These are phyloP conservation scores for Talaromyces rugulosus DNA, from an alignment of 2,329 filamentous ascomycete species.

Conservation along the genomic window DNA sequence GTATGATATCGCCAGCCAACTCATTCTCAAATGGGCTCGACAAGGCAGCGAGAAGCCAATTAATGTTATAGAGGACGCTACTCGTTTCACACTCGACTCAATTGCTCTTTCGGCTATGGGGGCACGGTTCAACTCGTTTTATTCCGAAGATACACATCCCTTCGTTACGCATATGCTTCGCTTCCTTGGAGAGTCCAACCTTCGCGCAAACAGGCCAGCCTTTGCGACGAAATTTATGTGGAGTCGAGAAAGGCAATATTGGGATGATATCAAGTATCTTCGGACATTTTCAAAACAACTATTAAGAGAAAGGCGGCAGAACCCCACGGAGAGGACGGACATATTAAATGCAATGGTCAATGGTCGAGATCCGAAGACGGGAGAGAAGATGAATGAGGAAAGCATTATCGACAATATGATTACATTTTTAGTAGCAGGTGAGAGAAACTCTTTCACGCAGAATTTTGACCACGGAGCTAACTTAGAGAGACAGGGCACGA, in stretches of 20 bases:
- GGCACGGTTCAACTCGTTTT: too few relatives aligned
- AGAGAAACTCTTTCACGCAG: too few relatives aligned
- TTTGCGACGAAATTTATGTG: too few relatives aligned
- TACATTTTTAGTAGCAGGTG: slow-evolving; percentile 60
- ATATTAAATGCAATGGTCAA: slow-evolving; percentile 64
- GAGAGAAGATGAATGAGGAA: slow-evolving; percentile 55
- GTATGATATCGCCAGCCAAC: slow-evolving; percentile 20
- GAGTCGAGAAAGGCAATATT: too few relatives aligned
- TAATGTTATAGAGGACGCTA: slow-evolving; percentile 59
- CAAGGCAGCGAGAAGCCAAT: slow-evolving; percentile 51
- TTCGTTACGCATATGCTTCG: too few relatives aligned
- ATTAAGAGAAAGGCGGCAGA: slow-evolving; percentile 33
- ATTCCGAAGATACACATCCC: too few relatives aligned
- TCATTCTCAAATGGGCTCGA: slow-evolving; percentile 27
- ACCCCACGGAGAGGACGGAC: slow-evolving; percentile 51
- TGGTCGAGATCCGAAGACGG: slow-evolving; percentile 61
- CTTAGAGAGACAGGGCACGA: too few relatives aligned
- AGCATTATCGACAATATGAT: slow-evolving; percentile 63
- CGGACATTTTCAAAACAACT: too few relatives aligned
- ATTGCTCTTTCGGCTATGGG: slow-evolving; percentile 47
- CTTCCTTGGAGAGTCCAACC: too few relatives aligned
- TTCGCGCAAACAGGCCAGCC: too few relatives aligned
- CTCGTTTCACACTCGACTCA: slow-evolving; percentile 63
- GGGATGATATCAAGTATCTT: too few relatives aligned
- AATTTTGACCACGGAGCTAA: too few relatives aligned